Conservation (phyloP, 2,329 filamentous ascomycete genomes). For the Tricladium varicosporioides region DNA sequence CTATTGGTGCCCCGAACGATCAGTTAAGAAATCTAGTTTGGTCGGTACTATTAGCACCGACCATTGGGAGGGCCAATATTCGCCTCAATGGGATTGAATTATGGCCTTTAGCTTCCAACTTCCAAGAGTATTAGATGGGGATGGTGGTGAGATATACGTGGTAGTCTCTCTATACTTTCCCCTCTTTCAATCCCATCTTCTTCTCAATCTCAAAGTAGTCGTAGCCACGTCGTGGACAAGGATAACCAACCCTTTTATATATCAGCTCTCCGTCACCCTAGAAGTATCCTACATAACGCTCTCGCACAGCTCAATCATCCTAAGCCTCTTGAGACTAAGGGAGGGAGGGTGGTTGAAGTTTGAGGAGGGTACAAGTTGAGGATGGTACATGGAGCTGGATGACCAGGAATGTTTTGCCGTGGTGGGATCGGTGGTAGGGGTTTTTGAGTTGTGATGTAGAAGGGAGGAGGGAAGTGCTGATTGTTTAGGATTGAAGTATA, state of each 20-base stretch:
- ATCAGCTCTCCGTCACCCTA: slow-evolving; percentile 49
- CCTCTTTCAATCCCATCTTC: no score
- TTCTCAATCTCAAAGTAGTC: no score
- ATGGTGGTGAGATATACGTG: no score
- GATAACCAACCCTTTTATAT: not conserved
- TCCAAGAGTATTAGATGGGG: no score
- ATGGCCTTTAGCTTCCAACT: no score
- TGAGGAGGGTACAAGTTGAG: no score
- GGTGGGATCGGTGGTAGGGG: slow-evolving; percentile 17
- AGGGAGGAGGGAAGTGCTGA: slow-evolving; percentile 8
- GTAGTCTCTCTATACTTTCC: no score
- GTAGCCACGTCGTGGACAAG: not conserved
- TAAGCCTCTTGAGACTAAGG: slow-evolving; percentile 50
- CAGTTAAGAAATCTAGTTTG: not conserved
- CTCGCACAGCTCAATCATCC: slow-evolving; percentile 61
- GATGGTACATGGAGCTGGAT: slow-evolving; percentile 16
- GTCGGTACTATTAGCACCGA: not conserved
- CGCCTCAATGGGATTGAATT: not conserved
- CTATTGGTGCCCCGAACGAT: not conserved
- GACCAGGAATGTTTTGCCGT: slow-evolving; percentile 9
- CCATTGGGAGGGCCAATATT: not conserved
- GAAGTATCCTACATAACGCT: slow-evolving; percentile 61
- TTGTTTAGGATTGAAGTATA: not conserved
- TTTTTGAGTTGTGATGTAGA: slow-evolving; percentile 20
- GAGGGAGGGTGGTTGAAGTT: no score